phyloP scores from a whole-genome alignment of 768 basidiomycete genomes.

The Boletus tomentosulus region DNA sequence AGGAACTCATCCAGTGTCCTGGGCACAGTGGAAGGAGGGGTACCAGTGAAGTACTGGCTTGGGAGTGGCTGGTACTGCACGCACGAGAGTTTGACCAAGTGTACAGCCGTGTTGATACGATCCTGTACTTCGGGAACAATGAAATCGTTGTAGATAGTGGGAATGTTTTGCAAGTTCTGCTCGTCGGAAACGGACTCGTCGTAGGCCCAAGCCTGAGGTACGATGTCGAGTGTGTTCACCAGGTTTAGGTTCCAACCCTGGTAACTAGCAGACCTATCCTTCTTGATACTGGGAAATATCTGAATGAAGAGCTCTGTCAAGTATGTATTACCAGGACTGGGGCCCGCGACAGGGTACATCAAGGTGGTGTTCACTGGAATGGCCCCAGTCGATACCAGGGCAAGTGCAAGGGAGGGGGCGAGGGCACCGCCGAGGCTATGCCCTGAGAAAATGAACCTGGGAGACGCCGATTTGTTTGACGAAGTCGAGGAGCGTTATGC shows the following conservation, averaged over 20 bases:
- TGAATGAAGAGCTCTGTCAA: not conserved
- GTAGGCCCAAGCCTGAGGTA: slow-evolving; percentile 12
- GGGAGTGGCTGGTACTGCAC: too few species aligned
- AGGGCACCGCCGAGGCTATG: slow-evolving; percentile 2
- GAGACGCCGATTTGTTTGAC: not conserved
- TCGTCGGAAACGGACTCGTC: too few species aligned
- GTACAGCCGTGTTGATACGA: too few species aligned
- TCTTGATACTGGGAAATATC: not conserved
- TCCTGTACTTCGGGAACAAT: too few species aligned
- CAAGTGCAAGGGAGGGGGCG: slow-evolving; percentile 5
- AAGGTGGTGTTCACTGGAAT: not conserved
- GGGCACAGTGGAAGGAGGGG: too few species aligned
- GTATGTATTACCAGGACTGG: not conserved
- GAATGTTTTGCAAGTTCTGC: too few species aligned
- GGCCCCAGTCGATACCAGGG: not conserved
- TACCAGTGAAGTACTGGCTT: too few species aligned
- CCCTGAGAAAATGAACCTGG: slow-evolving; percentile 4
- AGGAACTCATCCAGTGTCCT: too few species aligned
- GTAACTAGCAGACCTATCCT: not conserved
- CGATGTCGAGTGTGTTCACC: slow-evolving; percentile 15
- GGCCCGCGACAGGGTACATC: slow-evolving; percentile 3
- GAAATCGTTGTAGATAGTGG: too few species aligned
- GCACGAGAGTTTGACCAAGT: too few species aligned
- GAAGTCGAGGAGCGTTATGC: slow-evolving; percentile 1
- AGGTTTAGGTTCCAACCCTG: slow-evolving; percentile 19